Conservation (phyloP, 129 eudicot genomes). For the Mikania micrantha region DNA sequence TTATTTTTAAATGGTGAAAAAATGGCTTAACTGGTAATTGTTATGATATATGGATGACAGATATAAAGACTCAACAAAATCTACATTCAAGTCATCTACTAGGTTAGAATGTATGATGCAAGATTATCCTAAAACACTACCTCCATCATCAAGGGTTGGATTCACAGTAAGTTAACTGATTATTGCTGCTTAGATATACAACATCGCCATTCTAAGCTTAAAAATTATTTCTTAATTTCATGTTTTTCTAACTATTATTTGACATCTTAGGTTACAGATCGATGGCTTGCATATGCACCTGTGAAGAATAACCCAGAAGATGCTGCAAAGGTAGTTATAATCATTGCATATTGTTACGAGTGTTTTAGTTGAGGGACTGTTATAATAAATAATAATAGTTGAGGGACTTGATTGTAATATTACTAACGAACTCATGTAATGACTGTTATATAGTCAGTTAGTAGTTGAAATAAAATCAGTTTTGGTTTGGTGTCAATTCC, state of each 20-base stretch:
- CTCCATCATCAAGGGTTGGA: constrained; percentile 92
- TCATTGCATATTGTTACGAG: too few relatives aligned
- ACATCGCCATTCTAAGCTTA: neutral
- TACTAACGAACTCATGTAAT: too few relatives aligned
- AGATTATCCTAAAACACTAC: constrained; percentile 91
- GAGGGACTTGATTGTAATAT: too few relatives aligned
- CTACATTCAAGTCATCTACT: constrained; percentile 84
- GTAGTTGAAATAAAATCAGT: too few relatives aligned
- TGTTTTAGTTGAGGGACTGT: too few relatives aligned
- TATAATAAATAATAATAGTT: too few relatives aligned
- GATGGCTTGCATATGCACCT: constrained; percentile 98
- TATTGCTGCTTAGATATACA: neutral
- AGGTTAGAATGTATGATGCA: constrained; percentile 99
- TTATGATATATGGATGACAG: constrained; percentile 28
- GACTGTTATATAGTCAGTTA: too few relatives aligned
- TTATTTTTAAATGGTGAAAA: neutral
- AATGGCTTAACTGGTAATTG: neutral
- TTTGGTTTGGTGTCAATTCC: too few relatives aligned
- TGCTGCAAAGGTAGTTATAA: constrained; percentile 73
- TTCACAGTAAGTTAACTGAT: constrained; percentile 62
- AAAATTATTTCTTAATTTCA: neutral
- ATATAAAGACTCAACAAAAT: constrained; percentile 82
- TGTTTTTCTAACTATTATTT: neutral
- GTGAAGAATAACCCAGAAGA: constrained; percentile 96
- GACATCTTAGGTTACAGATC: constrained; percentile 59